Conservation (phyloP, 1,284 basidiomycete species). For the Prillingera fragicola region DNA sequence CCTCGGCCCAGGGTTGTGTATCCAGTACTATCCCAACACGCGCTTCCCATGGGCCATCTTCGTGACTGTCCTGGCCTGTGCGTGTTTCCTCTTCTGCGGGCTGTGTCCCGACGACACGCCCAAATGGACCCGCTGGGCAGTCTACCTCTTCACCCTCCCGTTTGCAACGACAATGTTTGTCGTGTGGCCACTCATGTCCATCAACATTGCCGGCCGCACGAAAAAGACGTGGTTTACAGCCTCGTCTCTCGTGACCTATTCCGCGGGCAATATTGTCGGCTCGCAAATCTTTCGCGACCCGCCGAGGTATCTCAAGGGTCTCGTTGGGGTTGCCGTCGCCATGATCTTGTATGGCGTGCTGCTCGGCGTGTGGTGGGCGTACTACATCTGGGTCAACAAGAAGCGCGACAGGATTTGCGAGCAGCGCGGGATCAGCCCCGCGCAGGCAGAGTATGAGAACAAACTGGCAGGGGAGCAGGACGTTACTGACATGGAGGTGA, state of each 20-base stretch:
- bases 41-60: conserved; percentile 21
- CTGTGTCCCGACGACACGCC: conserved; percentile 2
- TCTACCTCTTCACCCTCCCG: conserved; percentile 3
- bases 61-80: neutral
- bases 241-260: conserved; percentile 7
- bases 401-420: neutral
- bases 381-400: conserved; percentile 8
- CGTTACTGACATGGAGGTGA: conserved; percentile 10
- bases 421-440: too few relatives aligned
- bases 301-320: conserved; percentile 2
- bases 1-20: conserved; percentile 6
- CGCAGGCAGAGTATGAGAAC: conserved; percentile 3
- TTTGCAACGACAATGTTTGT: conserved; percentile 14
- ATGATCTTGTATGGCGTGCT: neutral
- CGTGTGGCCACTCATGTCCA: conserved; percentile 23
- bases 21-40: conserved; percentile 10
- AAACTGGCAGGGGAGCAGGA: conserved; percentile 4
- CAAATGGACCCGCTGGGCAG: conserved; percentile 9
- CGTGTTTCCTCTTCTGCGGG: conserved; percentile 6
- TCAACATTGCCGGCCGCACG: conserved; percentile 21
- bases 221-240: conserved; percentile 9
- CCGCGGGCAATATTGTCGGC: conserved; percentile 12
- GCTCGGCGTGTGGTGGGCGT: conserved; percentile 4
- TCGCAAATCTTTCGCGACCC: conserved; percentile 8
- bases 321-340: neutral